These are phyloP conservation scores for Hydrangea macrophylla DNA, from an alignment of 148 eudicot genomes.

Conservation along the genomic window DNA sequence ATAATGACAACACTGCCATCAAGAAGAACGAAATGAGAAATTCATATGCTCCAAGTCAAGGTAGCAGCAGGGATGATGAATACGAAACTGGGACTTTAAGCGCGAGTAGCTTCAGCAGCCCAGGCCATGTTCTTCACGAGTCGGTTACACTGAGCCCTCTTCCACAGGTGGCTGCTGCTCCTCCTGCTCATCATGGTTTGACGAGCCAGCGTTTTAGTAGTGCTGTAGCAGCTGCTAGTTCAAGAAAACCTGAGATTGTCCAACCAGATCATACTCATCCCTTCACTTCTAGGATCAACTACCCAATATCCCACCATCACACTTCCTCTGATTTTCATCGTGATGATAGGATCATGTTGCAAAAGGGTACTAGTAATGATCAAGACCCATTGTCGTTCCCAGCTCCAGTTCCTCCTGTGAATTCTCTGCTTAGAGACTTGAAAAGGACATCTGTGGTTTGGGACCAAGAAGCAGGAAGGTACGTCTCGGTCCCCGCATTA, in stretches of 20 bases:
- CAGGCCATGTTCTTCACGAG: conserved; percentile 78
- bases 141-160: conserved; percentile 80
- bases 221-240: conserved; percentile 23
- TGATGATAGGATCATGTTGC: conserved; percentile 49
- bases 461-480: conserved; percentile 98
- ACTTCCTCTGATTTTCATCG: conserved; percentile 33
- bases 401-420: conserved; percentile 32
- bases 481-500: conserved; percentile 73
- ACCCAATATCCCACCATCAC: conserved; percentile 23
- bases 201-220: conserved; percentile 35
- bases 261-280: conserved; percentile 34
- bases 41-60: conserved; percentile 74
- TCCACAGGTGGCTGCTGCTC: no score
- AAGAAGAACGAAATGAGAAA: conserved; percentile 47
- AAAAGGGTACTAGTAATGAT: conserved; percentile 45
- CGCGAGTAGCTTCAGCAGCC: conserved; percentile 86
- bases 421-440: conserved; percentile 63
- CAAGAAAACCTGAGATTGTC: conserved; percentile 28
- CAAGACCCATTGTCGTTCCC: conserved; percentile 42
- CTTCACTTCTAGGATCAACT: conserved; percentile 25
- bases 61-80: conserved; percentile 84
- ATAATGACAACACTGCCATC: conserved; percentile 47
- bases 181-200: conserved; percentile 31
- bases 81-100: conserved; percentile 86
- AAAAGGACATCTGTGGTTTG: conserved; percentile 83